Evolutionary conservation across 345 rosid genomes (phyloP).

Genomic region (Combretum micranthum): DNA sequence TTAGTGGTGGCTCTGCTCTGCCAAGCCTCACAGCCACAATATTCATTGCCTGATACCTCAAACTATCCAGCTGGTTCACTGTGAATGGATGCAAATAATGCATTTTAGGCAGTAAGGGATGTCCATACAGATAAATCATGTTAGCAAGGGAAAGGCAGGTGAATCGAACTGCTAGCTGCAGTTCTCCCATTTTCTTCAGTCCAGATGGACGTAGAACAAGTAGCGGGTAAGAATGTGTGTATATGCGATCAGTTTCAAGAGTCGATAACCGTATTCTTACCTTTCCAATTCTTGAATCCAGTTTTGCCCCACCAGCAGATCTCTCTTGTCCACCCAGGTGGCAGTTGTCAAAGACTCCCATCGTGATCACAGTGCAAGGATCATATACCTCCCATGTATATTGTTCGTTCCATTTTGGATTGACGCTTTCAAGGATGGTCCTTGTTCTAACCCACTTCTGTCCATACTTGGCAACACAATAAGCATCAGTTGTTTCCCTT

Average conservation of each 20-base stretch:
- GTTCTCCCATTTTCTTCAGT: slow-evolving; percentile 86
- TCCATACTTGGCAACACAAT: slow-evolving; percentile 80
- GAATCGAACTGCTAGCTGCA: slow-evolving; percentile 70
- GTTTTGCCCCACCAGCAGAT: slow-evolving; percentile 36
- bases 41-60: slow-evolving; percentile 77
- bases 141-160: slow-evolving; percentile 64
- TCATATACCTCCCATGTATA: slow-evolving; percentile 90
- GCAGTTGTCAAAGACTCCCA: slow-evolving; percentile 81
- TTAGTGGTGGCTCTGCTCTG: slow-evolving; percentile 73
- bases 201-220: slow-evolving; percentile 61
- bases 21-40: slow-evolving; percentile 64
- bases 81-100: slow-evolving; percentile 82
- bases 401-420: slow-evolving; percentile 86
- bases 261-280: slow-evolving; percentile 73
- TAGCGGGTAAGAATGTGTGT: slow-evolving; percentile 75
- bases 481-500: slow-evolving; percentile 60
- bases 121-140: slow-evolving; percentile 66
- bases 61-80: slow-evolving; percentile 68
- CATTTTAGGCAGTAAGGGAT: slow-evolving; percentile 81
- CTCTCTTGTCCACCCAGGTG: slow-evolving; percentile 61
- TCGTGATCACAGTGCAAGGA: slow-evolving; percentile 70
- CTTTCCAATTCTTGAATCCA: slow-evolving; percentile 70
- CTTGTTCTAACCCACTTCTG: slow-evolving; percentile 88
- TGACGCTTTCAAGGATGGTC: slow-evolving; percentile 58
- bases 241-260: slow-evolving; percentile 60